These are phyloP conservation scores for Clarireedia paspali DNA, from an alignment of 2,329 filamentous ascomycete genomes.

Conservation along the genomic window DNA sequence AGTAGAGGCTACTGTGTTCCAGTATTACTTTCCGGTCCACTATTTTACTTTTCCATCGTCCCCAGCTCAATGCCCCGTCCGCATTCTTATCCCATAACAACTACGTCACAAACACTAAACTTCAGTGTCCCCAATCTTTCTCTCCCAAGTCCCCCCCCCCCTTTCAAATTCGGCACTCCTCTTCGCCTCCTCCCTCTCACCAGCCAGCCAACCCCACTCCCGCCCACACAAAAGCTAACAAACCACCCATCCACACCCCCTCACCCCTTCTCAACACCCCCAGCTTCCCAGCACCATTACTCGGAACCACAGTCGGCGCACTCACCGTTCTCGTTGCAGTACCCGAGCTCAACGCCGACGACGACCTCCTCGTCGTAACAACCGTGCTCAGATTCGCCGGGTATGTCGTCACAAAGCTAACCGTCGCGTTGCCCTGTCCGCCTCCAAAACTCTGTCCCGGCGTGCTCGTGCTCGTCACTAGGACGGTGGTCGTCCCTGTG, in stretches of 20 bases:
- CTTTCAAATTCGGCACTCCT: not conserved
- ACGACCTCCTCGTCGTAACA: not conserved
- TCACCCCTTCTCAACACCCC: not conserved
- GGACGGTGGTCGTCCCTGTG: not conserved
- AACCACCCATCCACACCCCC: not conserved
- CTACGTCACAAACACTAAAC: too few relatives aligned
- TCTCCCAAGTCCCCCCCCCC: too few relatives aligned
- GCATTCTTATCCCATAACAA: too few relatives aligned
- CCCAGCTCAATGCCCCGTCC: too few relatives aligned
- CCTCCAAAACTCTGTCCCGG: not conserved
- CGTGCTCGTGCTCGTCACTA: not conserved
- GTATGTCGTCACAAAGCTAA: not conserved
- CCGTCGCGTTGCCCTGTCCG: not conserved
- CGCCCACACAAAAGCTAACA: not conserved
- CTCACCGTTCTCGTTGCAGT: not conserved
- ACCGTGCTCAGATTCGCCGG: not conserved
- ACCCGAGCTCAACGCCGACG: not conserved
- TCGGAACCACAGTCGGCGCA: not conserved
- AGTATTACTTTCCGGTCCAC: too few relatives aligned
- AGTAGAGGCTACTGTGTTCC: too few relatives aligned
- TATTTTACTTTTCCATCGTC: too few relatives aligned
- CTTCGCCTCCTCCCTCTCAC: not conserved
- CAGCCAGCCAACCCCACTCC: not conserved
- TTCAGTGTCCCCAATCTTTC: too few relatives aligned
- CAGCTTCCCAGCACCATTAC: not conserved